Base-by-base conservation (phyloP, 2,329 filamentous ascomycete genomes). In the Microdochium paspali region DNA sequence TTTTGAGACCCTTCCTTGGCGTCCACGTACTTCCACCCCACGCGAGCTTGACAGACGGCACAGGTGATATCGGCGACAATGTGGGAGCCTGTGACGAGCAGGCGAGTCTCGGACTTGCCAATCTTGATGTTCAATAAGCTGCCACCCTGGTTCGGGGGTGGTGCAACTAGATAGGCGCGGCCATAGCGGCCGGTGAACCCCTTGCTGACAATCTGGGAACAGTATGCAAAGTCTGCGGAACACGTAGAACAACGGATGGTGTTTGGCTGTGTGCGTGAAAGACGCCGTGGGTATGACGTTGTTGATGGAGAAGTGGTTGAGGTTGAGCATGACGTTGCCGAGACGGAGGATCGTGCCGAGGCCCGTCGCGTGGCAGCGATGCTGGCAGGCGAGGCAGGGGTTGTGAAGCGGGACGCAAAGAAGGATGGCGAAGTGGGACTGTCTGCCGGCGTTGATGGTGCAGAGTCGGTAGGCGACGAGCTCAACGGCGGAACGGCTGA, bases 11-110 rank as follows among this genome's bases (percentile, higher is more conserved):
- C 57, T 54, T 84, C 77, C 50, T 71, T 72, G 2, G 81, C 80
- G 58, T 82, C 77, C 40, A 84, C 70, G 56, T 85, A 85, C 61
- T 84, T 84, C 82, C 82, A 85, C 18, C 82, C 82, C 9, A 85
- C 58, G 55, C 77, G 77, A 46, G 66, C 67, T 24, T 66, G 64
- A 61, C 82, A 85, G 24, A 74, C 66, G 10, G 60, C 59, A 57
- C 82, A 85, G 44, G 61, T 69, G 44, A 84, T 80, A 62, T 85
- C 81, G 3, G 80, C 77, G 6, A 85, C 80, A 5, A 78, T 70
- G 61, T 85, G 82, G 57, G 71, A 69, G 2, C 82, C 82, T 1
- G 82, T 85, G 12, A 77, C 74, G 5, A 85, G 70, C 53, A 77
- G 71, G 24, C 82, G 68, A 47, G 70, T 73, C 59, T 81, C 79